Conservation (phyloP, 2,329 filamentous ascomycete species). For the Venturia oleaginea region DNA sequence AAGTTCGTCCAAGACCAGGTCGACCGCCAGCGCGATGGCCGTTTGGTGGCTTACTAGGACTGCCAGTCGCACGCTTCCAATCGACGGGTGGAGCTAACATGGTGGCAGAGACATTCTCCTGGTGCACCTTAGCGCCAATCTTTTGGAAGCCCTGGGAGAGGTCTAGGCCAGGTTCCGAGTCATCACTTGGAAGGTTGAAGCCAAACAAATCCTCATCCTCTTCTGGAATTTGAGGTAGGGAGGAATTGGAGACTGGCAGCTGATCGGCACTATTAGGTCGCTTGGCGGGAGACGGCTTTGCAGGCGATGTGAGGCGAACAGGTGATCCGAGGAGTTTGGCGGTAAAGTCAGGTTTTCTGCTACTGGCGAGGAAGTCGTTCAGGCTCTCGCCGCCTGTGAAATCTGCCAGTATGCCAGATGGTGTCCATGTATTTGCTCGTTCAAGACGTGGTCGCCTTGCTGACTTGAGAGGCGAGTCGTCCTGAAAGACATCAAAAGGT, state of each 20-base stretch:
- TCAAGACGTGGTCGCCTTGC: slow-evolving; percentile 52
- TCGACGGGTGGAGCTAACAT: not conserved
- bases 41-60: slow-evolving; percentile 7
- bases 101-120: not conserved
- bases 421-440: slow-evolving; percentile 48
- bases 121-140: slow-evolving; percentile 45
- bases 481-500: slow-evolving; percentile 55
- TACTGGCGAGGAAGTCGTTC: slow-evolving; percentile 13
- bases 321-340: slow-evolving; percentile 19
- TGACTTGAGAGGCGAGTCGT: slow-evolving; percentile 27
- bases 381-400: slow-evolving; percentile 37
- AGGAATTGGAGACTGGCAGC: slow-evolving; percentile 13
- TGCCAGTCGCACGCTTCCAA: slow-evolving; percentile 8
- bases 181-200: slow-evolving; percentile 46
- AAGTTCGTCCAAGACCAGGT: slow-evolving; percentile 7
- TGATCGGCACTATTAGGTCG: slow-evolving; percentile 14
- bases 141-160: slow-evolving; percentile 68
- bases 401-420: slow-evolving; percentile 49
- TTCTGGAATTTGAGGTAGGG: slow-evolving; percentile 15
- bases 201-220: slow-evolving; percentile 9
- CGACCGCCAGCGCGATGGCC: not conserved
- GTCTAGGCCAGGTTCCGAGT: slow-evolving; percentile 55
- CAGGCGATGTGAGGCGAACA: slow-evolving; percentile 23
- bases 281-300: slow-evolving; percentile 20
- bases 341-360: slow-evolving; percentile 12